These are phyloP conservation scores for Cyberlindnera maritima DNA, from an alignment of 805 yeast genomes.

Conservation along the genomic window DNA sequence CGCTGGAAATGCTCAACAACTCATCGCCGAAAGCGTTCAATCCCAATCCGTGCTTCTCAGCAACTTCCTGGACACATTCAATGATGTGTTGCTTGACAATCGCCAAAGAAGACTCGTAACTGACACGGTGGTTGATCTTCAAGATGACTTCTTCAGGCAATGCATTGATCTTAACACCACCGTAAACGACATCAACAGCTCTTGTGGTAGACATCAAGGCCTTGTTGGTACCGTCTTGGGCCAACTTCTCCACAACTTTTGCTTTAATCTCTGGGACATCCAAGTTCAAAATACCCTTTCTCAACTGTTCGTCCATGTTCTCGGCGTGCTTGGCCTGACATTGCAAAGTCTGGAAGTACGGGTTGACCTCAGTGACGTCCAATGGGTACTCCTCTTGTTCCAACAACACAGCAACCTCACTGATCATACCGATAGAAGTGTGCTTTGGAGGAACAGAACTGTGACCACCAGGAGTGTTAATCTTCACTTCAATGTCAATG, in stretches of 20 bases:
- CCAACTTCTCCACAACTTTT: conserved; percentile 28
- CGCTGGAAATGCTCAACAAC: not conserved
- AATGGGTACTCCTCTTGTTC: conserved; percentile 40
- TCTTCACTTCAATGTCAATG: conserved; percentile 47
- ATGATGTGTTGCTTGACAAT: conserved; percentile 23
- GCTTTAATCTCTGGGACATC: conserved; percentile 34
- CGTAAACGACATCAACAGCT: conserved; percentile 40
- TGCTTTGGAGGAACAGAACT: conserved; percentile 78
- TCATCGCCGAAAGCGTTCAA: conserved; percentile 12
- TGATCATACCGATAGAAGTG: conserved; percentile 36
- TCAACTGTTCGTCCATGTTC: conserved; percentile 22
- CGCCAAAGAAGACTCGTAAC: conserved; percentile 48
- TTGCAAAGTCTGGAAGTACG: conserved; percentile 52
- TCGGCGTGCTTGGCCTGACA: conserved; percentile 53
- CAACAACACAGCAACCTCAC: conserved; percentile 45
- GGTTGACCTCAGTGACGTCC: conserved; percentile 47
- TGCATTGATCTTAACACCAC: conserved; percentile 77
- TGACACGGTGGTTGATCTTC: conserved; percentile 60
- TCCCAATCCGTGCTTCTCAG: conserved; percentile 12
- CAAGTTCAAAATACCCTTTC: conserved; percentile 26
- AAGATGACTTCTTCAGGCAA: conserved; percentile 57
- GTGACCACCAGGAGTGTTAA: conserved; percentile 73
- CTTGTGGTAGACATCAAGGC: conserved; percentile 21
- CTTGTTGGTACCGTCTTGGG: conserved; percentile 10
- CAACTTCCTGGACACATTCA: conserved; percentile 11